Conservation (phyloP, 1,284 basidiomycete species). For the Cutaneotrichosporon cavernicola region DNA sequence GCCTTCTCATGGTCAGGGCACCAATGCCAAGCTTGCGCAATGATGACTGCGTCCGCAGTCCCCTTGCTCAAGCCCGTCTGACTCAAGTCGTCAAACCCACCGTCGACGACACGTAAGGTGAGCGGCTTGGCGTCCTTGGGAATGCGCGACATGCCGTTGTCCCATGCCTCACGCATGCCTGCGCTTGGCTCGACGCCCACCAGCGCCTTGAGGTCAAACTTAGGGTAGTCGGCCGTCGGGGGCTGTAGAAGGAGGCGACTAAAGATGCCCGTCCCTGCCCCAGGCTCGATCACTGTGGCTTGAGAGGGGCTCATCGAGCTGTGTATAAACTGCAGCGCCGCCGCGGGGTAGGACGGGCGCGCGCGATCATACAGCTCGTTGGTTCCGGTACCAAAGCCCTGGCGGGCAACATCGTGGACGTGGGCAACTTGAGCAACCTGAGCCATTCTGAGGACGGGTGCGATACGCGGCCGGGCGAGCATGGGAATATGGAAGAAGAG, state of each 20-base stretch:
- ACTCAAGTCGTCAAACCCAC: constrained; percentile 51
- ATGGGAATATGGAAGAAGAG: not conserved
- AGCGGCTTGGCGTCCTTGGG: constrained; percentile 9
- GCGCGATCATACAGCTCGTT: constrained; percentile 53
- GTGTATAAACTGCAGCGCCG: constrained; percentile 43
- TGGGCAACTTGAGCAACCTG: not conserved
- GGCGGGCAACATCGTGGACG: constrained; percentile 41
- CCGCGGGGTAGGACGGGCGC: constrained; percentile 53
- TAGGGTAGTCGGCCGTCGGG: constrained; percentile 39
- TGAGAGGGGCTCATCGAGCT: constrained; percentile 4
- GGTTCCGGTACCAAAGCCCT: constrained; percentile 50
- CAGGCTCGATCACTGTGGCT: constrained; percentile 45
- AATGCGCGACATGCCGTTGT: constrained; percentile 28
- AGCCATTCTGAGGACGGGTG: not conserved
- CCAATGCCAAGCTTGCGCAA: constrained; percentile 53
- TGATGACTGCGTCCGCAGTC: constrained; percentile 48
- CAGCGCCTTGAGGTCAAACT: constrained; percentile 41
- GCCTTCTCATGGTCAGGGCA: constrained; percentile 49
- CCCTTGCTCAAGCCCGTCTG: constrained; percentile 32
- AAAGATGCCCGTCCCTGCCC: constrained; percentile 55
- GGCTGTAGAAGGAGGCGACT: constrained; percentile 49
- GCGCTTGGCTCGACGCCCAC: constrained; percentile 52
- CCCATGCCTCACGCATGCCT: constrained; percentile 53
- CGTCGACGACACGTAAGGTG: constrained; percentile 36
- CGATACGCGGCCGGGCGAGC: not conserved